Percentiles rank a stretch among this genome's conserved stretches.
Evolutionary conservation across 2,329 filamentous ascomycete species (phyloP).

Genomic region (Microdochium paspali): DNA sequence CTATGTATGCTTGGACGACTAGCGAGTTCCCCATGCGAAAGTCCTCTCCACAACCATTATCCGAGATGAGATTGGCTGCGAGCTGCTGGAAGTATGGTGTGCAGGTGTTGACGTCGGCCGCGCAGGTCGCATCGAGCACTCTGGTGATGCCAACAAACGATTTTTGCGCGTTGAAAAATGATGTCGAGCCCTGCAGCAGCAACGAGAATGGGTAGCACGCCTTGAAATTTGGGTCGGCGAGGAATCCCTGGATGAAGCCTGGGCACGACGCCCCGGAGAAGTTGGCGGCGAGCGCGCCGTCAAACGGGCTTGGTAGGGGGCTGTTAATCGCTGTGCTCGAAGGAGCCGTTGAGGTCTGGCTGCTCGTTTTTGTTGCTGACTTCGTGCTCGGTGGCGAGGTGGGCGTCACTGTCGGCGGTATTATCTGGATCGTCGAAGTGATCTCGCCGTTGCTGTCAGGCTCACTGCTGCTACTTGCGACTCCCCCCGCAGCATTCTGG

Average conservation of each 20-base stretch:
- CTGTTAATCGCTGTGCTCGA: constrained; percentile 20
- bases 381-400: neutral
- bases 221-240: constrained; percentile 57
- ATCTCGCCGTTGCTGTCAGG: constrained; percentile 6
- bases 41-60: constrained; percentile 63
- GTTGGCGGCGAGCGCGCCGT: constrained; percentile 52
- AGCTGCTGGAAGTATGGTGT: constrained; percentile 52
- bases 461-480: neutral
- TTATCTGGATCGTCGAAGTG: constrained; percentile 21
- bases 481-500: too few relatives aligned
- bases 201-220: constrained; percentile 77
- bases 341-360: constrained; percentile 6
- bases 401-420: constrained; percentile 17
- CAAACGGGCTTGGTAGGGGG: constrained; percentile 56
- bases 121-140: constrained; percentile 71
- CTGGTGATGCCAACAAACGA: constrained; percentile 64
- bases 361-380: neutral
- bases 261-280: constrained; percentile 56
- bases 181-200: constrained; percentile 72
- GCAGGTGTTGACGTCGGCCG: constrained; percentile 57
- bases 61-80: constrained; percentile 53
- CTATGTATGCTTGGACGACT: constrained; percentile 66
- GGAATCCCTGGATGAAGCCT: constrained; percentile 57
- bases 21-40: constrained; percentile 56
- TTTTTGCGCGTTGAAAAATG: constrained; percentile 73